Conservation (phyloP, 495 filamentous ascomycete species). For the Aspergillus diversus region DNA sequence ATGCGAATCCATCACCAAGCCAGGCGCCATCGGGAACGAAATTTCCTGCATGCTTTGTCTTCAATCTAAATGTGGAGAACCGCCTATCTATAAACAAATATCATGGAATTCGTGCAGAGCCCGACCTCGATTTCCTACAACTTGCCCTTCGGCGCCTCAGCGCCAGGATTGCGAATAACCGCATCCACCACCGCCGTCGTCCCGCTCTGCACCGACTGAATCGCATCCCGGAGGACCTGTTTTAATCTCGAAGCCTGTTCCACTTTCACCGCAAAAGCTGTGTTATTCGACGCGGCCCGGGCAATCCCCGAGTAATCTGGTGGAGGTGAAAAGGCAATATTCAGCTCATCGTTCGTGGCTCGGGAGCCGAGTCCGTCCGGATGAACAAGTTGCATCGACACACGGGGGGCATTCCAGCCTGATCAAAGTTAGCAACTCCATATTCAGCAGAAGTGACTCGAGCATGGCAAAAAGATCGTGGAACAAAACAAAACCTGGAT, state of each 20-base stretch:
- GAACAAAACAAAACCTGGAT: not conserved
- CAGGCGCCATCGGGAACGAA: too few species aligned
- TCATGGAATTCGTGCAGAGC: too few species aligned
- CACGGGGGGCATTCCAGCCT: slow-evolving; percentile 72
- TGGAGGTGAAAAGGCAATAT: slow-evolving; percentile 75
- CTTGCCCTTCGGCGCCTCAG: not conserved
- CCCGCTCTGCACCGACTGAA: slow-evolving; percentile 63
- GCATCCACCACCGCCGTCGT: slow-evolving; percentile 63
- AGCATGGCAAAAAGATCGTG: not conserved
- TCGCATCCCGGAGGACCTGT: slow-evolving; percentile 56
- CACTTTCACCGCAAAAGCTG: slow-evolving; percentile 62
- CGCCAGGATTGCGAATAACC: slow-evolving; percentile 6
- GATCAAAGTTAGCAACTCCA: not conserved
- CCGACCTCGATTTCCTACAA: not conserved
- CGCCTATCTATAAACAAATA: too few species aligned
- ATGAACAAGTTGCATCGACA: slow-evolving; percentile 71
- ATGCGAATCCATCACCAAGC: too few species aligned
- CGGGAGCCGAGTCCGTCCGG: slow-evolving; percentile 69
- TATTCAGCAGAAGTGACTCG: not conserved
- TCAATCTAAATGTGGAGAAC: too few species aligned
- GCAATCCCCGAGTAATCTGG: slow-evolving; percentile 87
- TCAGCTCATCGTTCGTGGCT: slow-evolving; percentile 74
- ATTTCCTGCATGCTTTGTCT: too few species aligned
- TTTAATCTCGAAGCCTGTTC: slow-evolving; percentile 48
- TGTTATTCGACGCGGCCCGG: slow-evolving; percentile 73